A percentile compares a stretch with the other conserved stretches of the same genome.
These are phyloP conservation scores for Aureobasidium sp. DNA, from an alignment of 2,329 filamentous ascomycete species.

Conservation along the genomic window DNA sequence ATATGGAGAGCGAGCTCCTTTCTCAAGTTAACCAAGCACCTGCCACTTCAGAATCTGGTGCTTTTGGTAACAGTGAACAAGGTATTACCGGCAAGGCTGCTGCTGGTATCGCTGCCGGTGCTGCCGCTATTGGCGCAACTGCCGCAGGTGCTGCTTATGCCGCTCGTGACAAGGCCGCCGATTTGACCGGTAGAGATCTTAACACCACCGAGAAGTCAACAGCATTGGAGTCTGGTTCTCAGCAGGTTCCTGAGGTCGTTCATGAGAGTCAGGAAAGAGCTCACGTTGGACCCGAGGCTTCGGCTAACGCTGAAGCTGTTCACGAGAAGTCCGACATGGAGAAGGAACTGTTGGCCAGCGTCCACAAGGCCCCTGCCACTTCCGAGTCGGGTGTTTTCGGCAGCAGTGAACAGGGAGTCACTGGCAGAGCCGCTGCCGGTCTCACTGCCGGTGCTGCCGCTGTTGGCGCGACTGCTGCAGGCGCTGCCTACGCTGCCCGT, in stretches of 20 bases:
- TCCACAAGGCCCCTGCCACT: slow-evolving; percentile 34
- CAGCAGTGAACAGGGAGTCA: slow-evolving; percentile 17
- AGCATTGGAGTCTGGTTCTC: slow-evolving; percentile 29
- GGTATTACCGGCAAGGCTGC: slow-evolving; percentile 30
- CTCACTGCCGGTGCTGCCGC: slow-evolving; percentile 28
- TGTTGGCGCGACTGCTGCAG: slow-evolving; percentile 31
- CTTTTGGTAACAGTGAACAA: slow-evolving; percentile 32
- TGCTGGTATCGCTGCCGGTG: slow-evolving; percentile 32
- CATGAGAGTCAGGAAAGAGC: slow-evolving; percentile 62
- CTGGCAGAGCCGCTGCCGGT: slow-evolving; percentile 35
- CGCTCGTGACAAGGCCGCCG: slow-evolving; percentile 26
- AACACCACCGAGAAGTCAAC: slow-evolving; percentile 26
- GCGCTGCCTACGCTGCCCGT: slow-evolving; percentile 28
- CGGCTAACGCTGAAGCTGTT: slow-evolving; percentile 52
- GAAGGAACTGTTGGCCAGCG: slow-evolving; percentile 59
- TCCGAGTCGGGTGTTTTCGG: slow-evolving; percentile 33
- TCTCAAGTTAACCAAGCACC: slow-evolving; percentile 46
- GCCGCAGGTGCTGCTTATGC: slow-evolving; percentile 31
- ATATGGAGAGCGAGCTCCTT: slow-evolving; percentile 63
- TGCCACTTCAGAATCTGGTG: slow-evolving; percentile 22
- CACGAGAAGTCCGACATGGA: slow-evolving; percentile 49
- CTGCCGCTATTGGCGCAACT: slow-evolving; percentile 33
- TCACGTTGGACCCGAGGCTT: slow-evolving; percentile 56
- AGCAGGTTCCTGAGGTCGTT: slow-evolving; percentile 27
- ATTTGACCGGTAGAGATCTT: slow-evolving; percentile 19